Evolutionary conservation across 495 filamentous ascomycete species (phyloP).

Genomic region (Glarea lozoyensis): DNA sequence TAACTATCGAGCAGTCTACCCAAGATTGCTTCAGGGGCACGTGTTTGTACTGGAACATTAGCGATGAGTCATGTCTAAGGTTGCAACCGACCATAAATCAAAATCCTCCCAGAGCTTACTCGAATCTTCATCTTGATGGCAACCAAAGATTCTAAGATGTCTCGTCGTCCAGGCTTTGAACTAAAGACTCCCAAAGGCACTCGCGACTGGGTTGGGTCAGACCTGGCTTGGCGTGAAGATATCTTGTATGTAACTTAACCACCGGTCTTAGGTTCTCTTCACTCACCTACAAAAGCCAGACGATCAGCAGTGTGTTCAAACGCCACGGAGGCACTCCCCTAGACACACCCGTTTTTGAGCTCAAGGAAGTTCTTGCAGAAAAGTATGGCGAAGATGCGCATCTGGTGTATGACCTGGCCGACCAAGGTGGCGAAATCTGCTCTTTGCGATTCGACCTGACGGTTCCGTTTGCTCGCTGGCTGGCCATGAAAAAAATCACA

Average conservation of each 20-base stretch:
- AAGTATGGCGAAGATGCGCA: slow-evolving; percentile 89
- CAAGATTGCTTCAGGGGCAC: too few species aligned
- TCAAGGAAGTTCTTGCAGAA: slow-evolving; percentile 66
- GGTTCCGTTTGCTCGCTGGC: slow-evolving; percentile 75
- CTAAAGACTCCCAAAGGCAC: slow-evolving; percentile 38
- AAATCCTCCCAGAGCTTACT: too few species aligned
- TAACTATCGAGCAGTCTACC: too few species aligned
- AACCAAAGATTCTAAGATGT: neutral
- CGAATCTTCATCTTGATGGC: slow-evolving; percentile 1
- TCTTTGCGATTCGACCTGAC: slow-evolving; percentile 84
- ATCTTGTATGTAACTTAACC: slow-evolving; percentile 19
- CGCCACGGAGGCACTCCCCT: slow-evolving; percentile 77
- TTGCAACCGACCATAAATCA: too few species aligned
- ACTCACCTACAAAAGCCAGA: slow-evolving; percentile 62
- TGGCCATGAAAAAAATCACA: slow-evolving; percentile 72
- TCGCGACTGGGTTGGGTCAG: slow-evolving; percentile 28
- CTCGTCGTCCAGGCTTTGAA: slow-evolving; percentile 26
- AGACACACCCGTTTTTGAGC: slow-evolving; percentile 74
- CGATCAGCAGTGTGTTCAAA: slow-evolving; percentile 74
- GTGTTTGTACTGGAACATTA: too few species aligned
- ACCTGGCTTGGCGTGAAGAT: slow-evolving; percentile 2
- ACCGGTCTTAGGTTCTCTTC: slow-evolving; percentile 55
- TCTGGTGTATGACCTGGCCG: slow-evolving; percentile 76
- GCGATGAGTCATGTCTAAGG: too few species aligned
- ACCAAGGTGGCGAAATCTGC: slow-evolving; percentile 76